phyloP scores from a whole-genome alignment of 352 stramenopile genomes.

The Halophytophthora batemanensis region DNA sequence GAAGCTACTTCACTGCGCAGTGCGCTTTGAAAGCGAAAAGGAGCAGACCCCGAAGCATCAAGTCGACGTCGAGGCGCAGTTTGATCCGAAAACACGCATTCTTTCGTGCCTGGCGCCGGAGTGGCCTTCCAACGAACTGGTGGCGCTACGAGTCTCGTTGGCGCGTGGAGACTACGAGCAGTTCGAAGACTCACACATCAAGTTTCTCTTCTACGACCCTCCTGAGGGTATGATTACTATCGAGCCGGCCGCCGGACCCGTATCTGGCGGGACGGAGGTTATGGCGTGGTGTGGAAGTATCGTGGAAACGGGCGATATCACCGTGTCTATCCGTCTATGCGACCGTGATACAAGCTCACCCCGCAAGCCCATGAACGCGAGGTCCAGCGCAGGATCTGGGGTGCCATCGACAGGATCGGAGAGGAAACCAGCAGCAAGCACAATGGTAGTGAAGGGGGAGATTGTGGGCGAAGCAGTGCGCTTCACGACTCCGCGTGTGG shows the following conservation, averaged over 20 bases:
- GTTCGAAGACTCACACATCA: constrained; percentile 43
- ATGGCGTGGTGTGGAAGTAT: constrained; percentile 59
- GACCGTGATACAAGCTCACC: constrained; percentile 1
- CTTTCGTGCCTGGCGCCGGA: constrained; percentile 40
- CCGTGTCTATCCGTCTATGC: constrained; percentile 37
- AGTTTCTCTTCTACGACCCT: constrained; percentile 75
- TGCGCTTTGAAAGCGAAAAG: constrained; percentile 53
- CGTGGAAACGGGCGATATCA: constrained; percentile 66
- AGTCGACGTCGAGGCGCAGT: constrained; percentile 35
- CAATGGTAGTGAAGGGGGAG: constrained; percentile 41
- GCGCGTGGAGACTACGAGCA: constrained; percentile 14
- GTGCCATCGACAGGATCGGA: background rate
- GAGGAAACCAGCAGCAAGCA: background rate
- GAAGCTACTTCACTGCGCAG: constrained; percentile 31
- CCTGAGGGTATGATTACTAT: constrained; percentile 61
- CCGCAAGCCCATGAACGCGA: constrained; percentile 6
- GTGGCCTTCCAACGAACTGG: constrained; percentile 63
- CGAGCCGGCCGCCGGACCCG: constrained; percentile 49
- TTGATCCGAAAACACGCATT: constrained; percentile 26
- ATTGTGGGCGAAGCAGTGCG: constrained; percentile 60
- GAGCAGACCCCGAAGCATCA: constrained; percentile 1
- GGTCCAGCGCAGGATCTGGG: background rate
- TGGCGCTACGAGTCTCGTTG: constrained; percentile 36
- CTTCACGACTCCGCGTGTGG: constrained; percentile 46
- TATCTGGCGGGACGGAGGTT: constrained; percentile 52